Conservation (phyloP, 805 yeast genomes). For the Wickerhamomyces bovis region DNA sequence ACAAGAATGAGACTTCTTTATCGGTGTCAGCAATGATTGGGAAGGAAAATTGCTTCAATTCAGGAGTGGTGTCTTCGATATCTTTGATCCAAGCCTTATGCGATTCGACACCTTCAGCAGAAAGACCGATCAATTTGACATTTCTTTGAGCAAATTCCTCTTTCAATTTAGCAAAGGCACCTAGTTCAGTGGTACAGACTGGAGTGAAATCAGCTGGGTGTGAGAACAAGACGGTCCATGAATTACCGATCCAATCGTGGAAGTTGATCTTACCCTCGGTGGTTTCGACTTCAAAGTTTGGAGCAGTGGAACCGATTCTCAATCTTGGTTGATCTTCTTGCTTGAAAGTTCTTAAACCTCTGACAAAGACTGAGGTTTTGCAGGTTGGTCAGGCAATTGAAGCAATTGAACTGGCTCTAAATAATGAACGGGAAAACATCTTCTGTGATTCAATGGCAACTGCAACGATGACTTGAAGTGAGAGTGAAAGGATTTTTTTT, state of each 20-base stretch:
- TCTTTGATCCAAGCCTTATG: slow-evolving; percentile 88
- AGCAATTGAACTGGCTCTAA: slow-evolving; percentile 23
- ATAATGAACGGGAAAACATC: slow-evolving; percentile 26
- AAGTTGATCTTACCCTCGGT: slow-evolving; percentile 80
- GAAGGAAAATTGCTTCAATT: slow-evolving; percentile 68
- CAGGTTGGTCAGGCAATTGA: slow-evolving; percentile 15
- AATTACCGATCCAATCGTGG: slow-evolving; percentile 80
- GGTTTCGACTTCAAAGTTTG: slow-evolving; percentile 79
- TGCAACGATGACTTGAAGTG: background rate
- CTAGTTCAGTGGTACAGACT: slow-evolving; percentile 93
- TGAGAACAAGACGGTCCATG: slow-evolving; percentile 85
- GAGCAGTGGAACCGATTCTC: slow-evolving; percentile 81
- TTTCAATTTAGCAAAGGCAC: slow-evolving; percentile 86
- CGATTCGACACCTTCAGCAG: slow-evolving; percentile 75
- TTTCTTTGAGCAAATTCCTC: slow-evolving; percentile 83
- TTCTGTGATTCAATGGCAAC: background rate
- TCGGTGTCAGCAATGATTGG: slow-evolving; percentile 88
- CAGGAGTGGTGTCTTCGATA: slow-evolving; percentile 73
- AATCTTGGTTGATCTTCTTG: slow-evolving; percentile 54
- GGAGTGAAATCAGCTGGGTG: slow-evolving; percentile 98
- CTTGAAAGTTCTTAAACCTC: slow-evolving; percentile 40
- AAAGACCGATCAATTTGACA: slow-evolving; percentile 83
- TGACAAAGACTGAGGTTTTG: slow-evolving; percentile 22
- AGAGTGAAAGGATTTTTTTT: background rate
- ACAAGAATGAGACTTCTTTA: slow-evolving; percentile 77